Conservation (phyloP, 768 basidiomycete genomes). For the Pulveroboletus sp. region DNA sequence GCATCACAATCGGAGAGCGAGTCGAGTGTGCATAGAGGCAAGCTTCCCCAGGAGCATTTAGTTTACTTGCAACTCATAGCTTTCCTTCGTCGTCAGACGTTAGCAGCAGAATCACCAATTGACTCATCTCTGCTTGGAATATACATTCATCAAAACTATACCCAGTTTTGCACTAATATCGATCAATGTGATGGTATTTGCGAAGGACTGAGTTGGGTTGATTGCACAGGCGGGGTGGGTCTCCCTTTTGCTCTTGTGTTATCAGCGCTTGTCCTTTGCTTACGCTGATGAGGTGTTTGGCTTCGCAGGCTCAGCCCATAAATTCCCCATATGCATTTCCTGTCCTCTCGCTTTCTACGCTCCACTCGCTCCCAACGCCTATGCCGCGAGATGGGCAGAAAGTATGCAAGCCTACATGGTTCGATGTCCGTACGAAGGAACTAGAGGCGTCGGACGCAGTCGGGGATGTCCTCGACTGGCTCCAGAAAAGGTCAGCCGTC, state of each 20-base stretch:
- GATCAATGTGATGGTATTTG: constrained; percentile 67
- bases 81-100: constrained; percentile 37
- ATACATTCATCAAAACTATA: constrained; percentile 93
- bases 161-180: constrained; percentile 73
- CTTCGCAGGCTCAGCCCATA: constrained; percentile 51
- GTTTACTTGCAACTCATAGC: not conserved
- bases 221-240: constrained; percentile 59
- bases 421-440: constrained; percentile 54
- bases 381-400: constrained; percentile 77
- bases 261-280: not conserved
- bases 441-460: constrained; percentile 59
- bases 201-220: constrained; percentile 76
- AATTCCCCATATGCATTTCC: constrained; percentile 83
- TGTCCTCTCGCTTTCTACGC: constrained; percentile 69
- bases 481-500: constrained; percentile 31
- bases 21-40: constrained; percentile 76
- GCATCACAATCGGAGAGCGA: constrained; percentile 58
- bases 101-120: constrained; percentile 84
- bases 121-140: constrained; percentile 85
- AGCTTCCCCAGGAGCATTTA: constrained; percentile 8
- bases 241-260: not conserved
- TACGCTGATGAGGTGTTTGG: not conserved
- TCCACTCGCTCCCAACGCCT: constrained; percentile 86
- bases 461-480: constrained; percentile 52
- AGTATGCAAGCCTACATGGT: constrained; percentile 83